These are phyloP conservation scores for Nicotiana sylvestris DNA, from an alignment of 257 asterid species.

Conservation along the genomic window DNA sequence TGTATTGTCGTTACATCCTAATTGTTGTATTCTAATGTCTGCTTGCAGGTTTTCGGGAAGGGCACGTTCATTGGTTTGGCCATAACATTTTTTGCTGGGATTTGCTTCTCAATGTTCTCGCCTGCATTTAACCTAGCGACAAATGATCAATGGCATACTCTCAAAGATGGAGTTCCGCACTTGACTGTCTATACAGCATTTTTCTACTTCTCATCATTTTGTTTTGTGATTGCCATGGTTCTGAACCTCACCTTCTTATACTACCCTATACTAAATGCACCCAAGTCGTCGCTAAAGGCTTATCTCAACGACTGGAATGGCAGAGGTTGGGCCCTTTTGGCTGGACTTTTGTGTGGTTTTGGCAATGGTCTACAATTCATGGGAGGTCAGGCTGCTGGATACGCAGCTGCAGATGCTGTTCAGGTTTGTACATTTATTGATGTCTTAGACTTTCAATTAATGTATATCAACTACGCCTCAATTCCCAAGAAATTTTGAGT, in stretches of 20 bases:
- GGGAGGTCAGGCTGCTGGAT: slow-evolving; percentile 99
- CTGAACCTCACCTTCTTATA: slow-evolving; percentile 69
- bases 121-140: slow-evolving; percentile 95
- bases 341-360: slow-evolving; percentile 87
- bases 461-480: background rate
- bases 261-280: slow-evolving; percentile 58
- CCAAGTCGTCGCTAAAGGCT: slow-evolving; percentile 68
- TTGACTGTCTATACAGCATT: slow-evolving; percentile 80
- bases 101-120: slow-evolving; percentile 79
- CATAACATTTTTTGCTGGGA: slow-evolving; percentile 83
- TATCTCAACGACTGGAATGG: slow-evolving; percentile 82
- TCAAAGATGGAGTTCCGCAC: slow-evolving; percentile 63
- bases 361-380: slow-evolving; percentile 97
- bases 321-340: slow-evolving; percentile 85
- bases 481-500: background rate
- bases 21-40: background rate
- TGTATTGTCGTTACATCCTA: background rate
- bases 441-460: background rate
- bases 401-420: slow-evolving; percentile 98
- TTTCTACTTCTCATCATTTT: slow-evolving; percentile 83
- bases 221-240: slow-evolving; percentile 63
- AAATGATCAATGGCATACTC: slow-evolving; percentile 81
- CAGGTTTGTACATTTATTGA: slow-evolving; percentile 46
- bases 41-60: slow-evolving; percentile 78
- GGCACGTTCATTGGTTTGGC: slow-evolving; percentile 66